phyloP scores from a whole-genome alignment of 306 rosid species.

The Castanea mollissima region DNA sequence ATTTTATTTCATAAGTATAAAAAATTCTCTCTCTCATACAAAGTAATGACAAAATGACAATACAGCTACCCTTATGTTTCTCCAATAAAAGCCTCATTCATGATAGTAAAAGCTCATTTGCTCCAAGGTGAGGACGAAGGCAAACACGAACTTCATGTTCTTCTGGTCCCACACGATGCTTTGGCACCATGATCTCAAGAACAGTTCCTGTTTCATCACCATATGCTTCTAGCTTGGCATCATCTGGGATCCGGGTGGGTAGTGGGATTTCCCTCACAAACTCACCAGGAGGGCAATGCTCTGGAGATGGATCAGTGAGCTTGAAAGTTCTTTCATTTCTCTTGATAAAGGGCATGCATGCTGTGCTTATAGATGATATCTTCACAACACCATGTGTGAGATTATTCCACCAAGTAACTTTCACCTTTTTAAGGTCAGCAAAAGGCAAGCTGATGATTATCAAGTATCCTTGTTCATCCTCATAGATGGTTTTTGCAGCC shows the following conservation, averaged over 20 bases:
- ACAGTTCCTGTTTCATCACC: conserved; percentile 31
- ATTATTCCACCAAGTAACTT: conserved; percentile 40
- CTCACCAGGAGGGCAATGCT: conserved; percentile 45
- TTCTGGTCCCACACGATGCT: conserved; percentile 36
- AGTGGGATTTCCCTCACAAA: conserved; percentile 39
- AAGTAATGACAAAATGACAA: neutral
- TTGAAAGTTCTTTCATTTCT: conserved; percentile 38
- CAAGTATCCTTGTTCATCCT: conserved; percentile 38
- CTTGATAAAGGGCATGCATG: conserved; percentile 32
- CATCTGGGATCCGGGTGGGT: conserved; percentile 39
- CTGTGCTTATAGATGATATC: conserved; percentile 31
- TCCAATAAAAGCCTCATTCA: neutral
- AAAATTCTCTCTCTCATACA: neutral
- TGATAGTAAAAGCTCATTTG: conserved; percentile 31
- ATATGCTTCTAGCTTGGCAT: conserved; percentile 38
- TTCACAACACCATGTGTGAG: conserved; percentile 37
- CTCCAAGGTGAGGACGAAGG: conserved; percentile 35
- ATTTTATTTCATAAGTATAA: neutral
- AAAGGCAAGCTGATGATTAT: conserved; percentile 36
- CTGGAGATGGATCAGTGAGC: conserved; percentile 40
- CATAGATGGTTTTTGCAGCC: conserved; percentile 38
- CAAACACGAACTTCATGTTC: conserved; percentile 47
- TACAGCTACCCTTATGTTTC: neutral
- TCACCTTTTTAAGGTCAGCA: conserved; percentile 29
- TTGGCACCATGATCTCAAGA: conserved; percentile 41